Evolutionary conservation across 768 basidiomycete species (phyloP).

Genomic region (Tricholoma sp.): DNA sequence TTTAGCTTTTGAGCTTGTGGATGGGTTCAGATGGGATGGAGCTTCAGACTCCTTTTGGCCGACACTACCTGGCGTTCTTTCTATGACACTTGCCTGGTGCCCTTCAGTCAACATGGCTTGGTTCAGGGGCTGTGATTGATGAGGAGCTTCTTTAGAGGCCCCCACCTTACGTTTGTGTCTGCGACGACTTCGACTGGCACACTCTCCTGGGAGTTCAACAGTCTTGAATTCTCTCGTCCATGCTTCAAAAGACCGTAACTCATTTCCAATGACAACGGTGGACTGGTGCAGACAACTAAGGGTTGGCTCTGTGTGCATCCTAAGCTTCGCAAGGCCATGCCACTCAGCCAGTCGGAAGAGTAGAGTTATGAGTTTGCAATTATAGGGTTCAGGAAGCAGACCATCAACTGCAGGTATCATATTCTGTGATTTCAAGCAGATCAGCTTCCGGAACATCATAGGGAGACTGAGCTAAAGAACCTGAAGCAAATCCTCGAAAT

Average conservation of each 20-base stretch:
- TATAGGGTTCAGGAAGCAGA: constrained; percentile 21
- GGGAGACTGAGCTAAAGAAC: not conserved
- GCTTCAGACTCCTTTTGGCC: too few relatives aligned
- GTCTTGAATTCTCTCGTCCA: not conserved
- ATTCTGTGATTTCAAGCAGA: constrained; percentile 14
- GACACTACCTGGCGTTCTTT: too few relatives aligned
- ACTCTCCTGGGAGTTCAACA: not conserved
- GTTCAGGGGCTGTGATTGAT: not conserved
- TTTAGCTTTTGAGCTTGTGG: not conserved
- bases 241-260: not conserved
- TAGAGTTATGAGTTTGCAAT: constrained; percentile 21
- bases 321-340: constrained; percentile 23
- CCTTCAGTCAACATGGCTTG: not conserved
- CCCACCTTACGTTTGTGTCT: not conserved
- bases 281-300: constrained; percentile 2
- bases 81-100: not conserved
- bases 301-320: not conserved
- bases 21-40: too few relatives aligned
- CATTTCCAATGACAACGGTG: not conserved
- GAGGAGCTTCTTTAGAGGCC: not conserved
- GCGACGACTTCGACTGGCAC: not conserved
- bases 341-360: constrained; percentile 27
- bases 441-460: not conserved
- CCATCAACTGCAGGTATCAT: constrained; percentile 22
- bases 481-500: constrained; percentile 19